Base-by-base conservation (phyloP, 2,329 filamentous ascomycete genomes). In the Sporothrix phasma region DNA sequence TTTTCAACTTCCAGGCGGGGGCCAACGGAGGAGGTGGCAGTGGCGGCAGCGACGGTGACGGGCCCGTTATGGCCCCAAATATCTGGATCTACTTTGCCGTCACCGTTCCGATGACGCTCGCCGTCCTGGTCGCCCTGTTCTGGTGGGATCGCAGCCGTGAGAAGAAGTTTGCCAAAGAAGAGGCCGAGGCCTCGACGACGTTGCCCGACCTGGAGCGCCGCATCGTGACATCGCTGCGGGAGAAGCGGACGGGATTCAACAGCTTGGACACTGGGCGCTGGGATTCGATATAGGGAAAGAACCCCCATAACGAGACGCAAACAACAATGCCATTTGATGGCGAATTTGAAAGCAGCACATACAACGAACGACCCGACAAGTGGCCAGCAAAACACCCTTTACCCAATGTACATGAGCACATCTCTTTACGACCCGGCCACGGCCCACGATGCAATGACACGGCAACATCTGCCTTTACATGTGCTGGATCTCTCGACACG, bases 11-110 rank as follows among this genome's bases (percentile, higher is more conserved):
- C 68, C 79, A 80, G 67, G 73, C 76, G 45, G 74, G 78, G 78
- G 71, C 24, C 39, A 26, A 41, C 24, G 43, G 34, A 46, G 53
- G 59, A 41, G 45, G 34, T 41, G 47, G 56, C 64, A 43, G 39
- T 17, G 37, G 15, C 46, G 47, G 47, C 37, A 65, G 49, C 39
- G 61, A 66, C 71, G 75, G 72, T 60, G 72, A 74, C 4, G 71
- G 74, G 19, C 74, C 77, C 4, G 72, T 76, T 56, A 80, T 86
- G 17, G 81, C 80, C 11, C 71, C 76, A 19, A 73, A 78, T 59
- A 76, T 87, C 29, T 87, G 84, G 84, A 79, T 87, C 62, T 87
- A 86, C 74, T 87, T 86, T 68, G 82, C 76, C 66, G 78, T 86
- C 62, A 84, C 83, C 2, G 72, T 87, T 11, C 84, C 84, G 3